Evolutionary conservation across 495 filamentous ascomycete species (phyloP).

Genomic region (Aspergillus carlsbadensis): DNA sequence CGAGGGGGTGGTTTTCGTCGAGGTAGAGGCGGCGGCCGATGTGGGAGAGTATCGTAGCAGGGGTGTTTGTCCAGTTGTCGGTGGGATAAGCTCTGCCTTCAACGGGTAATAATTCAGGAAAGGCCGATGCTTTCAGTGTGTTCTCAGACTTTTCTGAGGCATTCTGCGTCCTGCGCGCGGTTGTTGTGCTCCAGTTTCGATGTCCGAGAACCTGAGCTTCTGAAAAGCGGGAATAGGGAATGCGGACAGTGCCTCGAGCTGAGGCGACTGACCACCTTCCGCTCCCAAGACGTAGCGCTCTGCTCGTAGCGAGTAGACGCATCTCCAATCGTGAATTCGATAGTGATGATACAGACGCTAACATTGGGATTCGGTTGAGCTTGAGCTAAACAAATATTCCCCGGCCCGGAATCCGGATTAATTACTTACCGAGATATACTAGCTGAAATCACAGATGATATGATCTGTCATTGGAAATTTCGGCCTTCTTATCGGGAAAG

Average conservation of each 20-base stretch:
- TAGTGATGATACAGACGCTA: not conserved
- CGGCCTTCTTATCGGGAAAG: no score
- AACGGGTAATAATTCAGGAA: conserved; percentile 39
- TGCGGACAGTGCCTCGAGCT: conserved; percentile 25
- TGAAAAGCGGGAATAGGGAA: conserved; percentile 26
- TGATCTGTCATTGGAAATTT: no score
- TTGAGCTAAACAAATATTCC: conserved; percentile 8
- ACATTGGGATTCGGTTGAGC: not conserved
- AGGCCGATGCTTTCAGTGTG: conserved; percentile 12
- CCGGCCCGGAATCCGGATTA: not conserved
- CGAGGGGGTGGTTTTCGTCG: conserved; percentile 82
- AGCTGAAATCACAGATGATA: no score
- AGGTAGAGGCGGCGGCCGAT: conserved; percentile 77
- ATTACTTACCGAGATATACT: conserved; percentile 1
- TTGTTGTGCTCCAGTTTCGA: conserved; percentile 38
- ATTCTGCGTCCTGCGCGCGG: conserved; percentile 27
- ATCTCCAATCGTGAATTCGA: conserved; percentile 22
- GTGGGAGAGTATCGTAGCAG: conserved; percentile 68
- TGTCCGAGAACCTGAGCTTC: conserved; percentile 6
- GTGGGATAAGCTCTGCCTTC: conserved; percentile 61
- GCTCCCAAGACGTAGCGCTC: conserved; percentile 43
- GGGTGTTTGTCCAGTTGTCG: conserved; percentile 85
- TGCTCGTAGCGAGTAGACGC: conserved; percentile 46
- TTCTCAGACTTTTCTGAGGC: conserved; percentile 7
- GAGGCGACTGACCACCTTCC: conserved; percentile 39